Percentiles rank a stretch among this genome's conserved stretches.
These are phyloP conservation scores for Phytophthora megakarya DNA, from an alignment of 352 stramenopile species.

Conservation along the genomic window DNA sequence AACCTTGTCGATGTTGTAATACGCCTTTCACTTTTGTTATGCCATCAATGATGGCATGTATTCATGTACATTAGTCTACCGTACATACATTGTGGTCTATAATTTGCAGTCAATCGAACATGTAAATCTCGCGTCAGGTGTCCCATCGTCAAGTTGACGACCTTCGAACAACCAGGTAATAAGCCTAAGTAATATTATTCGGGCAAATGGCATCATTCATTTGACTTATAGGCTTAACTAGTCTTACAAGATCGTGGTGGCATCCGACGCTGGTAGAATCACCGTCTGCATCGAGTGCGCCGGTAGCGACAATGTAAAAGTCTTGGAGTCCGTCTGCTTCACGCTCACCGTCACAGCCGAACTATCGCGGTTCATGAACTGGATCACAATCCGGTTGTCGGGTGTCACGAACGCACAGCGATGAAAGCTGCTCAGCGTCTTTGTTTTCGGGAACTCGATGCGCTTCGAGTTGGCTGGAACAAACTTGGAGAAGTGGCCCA, in stretches of 20 bases:
- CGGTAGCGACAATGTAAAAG: constrained; percentile 20
- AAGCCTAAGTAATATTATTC: no score
- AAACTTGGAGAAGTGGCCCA: constrained; percentile 81
- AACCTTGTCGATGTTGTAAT: no score
- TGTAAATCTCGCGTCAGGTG: no score
- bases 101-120: no score
- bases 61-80: no score
- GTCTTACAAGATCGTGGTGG: constrained; percentile 19
- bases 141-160: no score
- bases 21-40: no score
- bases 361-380: constrained; percentile 47
- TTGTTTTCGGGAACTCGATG: constrained; percentile 41
- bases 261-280: constrained; percentile 18
- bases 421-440: constrained; percentile 40
- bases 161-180: no score
- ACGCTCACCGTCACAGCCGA: constrained; percentile 43
- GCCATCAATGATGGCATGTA: no score
- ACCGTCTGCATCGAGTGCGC: constrained; percentile 30
- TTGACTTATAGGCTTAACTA: no score
- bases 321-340: constrained; percentile 29
- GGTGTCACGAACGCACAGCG: constrained; percentile 47
- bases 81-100: no score
- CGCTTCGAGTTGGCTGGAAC: constrained; percentile 49
- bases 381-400: constrained; percentile 44
- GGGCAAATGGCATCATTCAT: no score